Percentiles rank a stretch among this genome's conserved stretches.
phyloP scores from a whole-genome alignment of 176 grass and related monocot genomes.

The Saccharum officinarum region DNA sequence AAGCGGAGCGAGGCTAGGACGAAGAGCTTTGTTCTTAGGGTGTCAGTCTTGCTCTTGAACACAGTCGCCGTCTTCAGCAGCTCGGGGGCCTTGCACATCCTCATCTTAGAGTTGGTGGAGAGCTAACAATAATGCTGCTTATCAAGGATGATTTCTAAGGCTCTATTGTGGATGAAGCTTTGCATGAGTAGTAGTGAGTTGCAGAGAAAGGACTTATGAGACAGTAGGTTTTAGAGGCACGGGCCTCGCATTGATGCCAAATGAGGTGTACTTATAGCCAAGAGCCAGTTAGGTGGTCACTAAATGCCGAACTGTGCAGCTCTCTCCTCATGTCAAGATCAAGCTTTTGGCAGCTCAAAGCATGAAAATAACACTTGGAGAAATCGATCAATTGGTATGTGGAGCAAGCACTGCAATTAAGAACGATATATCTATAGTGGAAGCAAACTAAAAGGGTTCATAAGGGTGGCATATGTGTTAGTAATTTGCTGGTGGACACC shows the following conservation, averaged over 20 bases:
- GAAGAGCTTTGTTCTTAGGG: slow-evolving; percentile 51
- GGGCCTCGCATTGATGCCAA: slow-evolving; percentile 36
- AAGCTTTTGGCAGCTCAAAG: slow-evolving; percentile 23
- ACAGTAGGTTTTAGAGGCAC: slow-evolving; percentile 31
- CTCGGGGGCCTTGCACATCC: slow-evolving; percentile 51
- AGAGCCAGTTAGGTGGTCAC: neutral
- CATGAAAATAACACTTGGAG: slow-evolving; percentile 19
- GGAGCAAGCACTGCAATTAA: slow-evolving; percentile 27
- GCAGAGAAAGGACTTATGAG: neutral
- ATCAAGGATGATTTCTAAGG: neutral
- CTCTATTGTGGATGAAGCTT: slow-evolving; percentile 8
- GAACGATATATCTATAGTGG: slow-evolving; percentile 20
- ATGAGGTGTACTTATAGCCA: slow-evolving; percentile 22
- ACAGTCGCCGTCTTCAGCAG: slow-evolving; percentile 60
- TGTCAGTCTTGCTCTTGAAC: slow-evolving; percentile 56
- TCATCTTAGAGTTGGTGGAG: slow-evolving; percentile 37
- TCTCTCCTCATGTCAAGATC: slow-evolving; percentile 22
- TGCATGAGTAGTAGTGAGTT: slow-evolving; percentile 9
- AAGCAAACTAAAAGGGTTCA: slow-evolving; percentile 25
- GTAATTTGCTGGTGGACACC: neutral
- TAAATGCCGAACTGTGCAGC: neutral
- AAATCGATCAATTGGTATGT: slow-evolving; percentile 35
- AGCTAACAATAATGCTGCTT: slow-evolving; percentile 6
- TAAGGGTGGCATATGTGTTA: neutral
- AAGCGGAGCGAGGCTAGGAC: slow-evolving; percentile 51